These are phyloP conservation scores for Tephrocybe sp. DNA, from an alignment of 768 basidiomycete genomes.

Conservation along the genomic window DNA sequence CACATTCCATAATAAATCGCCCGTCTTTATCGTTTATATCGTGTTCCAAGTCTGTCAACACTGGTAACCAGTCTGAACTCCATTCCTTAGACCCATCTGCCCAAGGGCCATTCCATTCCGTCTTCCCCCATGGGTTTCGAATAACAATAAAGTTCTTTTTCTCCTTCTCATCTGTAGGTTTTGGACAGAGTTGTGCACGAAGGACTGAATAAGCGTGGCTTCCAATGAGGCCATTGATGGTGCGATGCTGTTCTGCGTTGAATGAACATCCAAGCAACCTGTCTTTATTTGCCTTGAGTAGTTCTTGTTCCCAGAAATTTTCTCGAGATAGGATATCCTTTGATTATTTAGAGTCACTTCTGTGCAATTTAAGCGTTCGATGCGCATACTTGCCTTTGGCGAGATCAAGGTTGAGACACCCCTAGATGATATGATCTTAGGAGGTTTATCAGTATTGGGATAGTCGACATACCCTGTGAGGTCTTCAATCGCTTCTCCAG, in stretches of 20 bases:
- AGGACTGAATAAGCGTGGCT: conserved; percentile 51
- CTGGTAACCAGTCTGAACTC: conserved; percentile 46
- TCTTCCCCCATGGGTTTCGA: conserved; percentile 51
- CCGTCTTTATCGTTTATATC: conserved; percentile 45
- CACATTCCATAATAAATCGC: conserved; percentile 55
- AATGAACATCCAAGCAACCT: conserved; percentile 49
- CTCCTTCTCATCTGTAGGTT: too few relatives aligned
- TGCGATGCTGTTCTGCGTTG: conserved; percentile 11
- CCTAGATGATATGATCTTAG: conserved; percentile 2
- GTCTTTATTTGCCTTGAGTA: conserved; percentile 42
- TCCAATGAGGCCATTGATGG: conserved; percentile 36
- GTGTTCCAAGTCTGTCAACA: conserved; percentile 40
- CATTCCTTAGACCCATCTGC: conserved; percentile 57
- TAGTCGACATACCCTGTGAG: conserved; percentile 43
- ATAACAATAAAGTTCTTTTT: conserved; percentile 50
- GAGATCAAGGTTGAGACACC: conserved; percentile 24
- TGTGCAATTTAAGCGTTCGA: too few relatives aligned
- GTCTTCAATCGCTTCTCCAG: conserved; percentile 55
- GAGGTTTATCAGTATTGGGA: neutral
- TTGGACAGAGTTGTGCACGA: conserved; percentile 39
- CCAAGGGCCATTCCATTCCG: conserved; percentile 52
- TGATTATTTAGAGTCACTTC: neutral
- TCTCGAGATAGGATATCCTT: conserved; percentile 51
- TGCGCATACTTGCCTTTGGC: conserved; percentile 20
- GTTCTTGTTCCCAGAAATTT: conserved; percentile 49